phyloP scores from a whole-genome alignment of 1,284 basidiomycete species.

The Cystobasidiaceae sp. region DNA sequence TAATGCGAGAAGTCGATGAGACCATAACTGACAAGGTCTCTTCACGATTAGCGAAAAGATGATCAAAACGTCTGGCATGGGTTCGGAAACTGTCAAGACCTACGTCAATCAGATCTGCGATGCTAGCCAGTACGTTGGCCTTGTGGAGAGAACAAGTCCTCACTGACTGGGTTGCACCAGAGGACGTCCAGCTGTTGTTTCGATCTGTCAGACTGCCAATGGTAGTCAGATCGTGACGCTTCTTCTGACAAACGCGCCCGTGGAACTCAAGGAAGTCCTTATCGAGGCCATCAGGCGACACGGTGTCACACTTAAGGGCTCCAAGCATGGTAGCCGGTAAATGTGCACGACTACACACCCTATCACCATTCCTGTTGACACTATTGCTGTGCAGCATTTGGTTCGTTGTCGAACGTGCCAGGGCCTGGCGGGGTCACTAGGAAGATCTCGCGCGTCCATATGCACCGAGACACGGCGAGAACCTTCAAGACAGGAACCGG shows the following conservation, averaged over 20 bases:
- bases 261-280: conserved; percentile 29
- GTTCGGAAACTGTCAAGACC: neutral
- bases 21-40: neutral
- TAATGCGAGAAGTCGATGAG: neutral
- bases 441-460: too few relatives aligned
- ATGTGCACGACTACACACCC: too few relatives aligned
- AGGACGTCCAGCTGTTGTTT: conserved; percentile 23
- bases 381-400: conserved; percentile 4
- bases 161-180: neutral
- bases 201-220: conserved; percentile 25
- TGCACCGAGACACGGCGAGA: too few relatives aligned
- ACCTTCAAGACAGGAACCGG: neutral
- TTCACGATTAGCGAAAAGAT: conserved; percentile 22
- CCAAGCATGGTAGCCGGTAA: conserved; percentile 29
- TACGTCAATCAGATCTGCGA: conserved; percentile 23
- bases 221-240: conserved; percentile 31
- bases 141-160: too few relatives aligned
- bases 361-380: neutral
- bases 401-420: conserved; percentile 27
- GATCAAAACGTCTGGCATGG: conserved; percentile 25
- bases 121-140: neutral
- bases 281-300: conserved; percentile 28
- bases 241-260: conserved; percentile 17
- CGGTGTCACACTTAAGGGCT: conserved; percentile 25
- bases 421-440: conserved; percentile 12